A percentile compares a stretch with the other conserved stretches of the same genome.
These are phyloP conservation scores for Xylariaceae sp. DNA, from an alignment of 2,329 filamentous ascomycete genomes.

Conservation along the genomic window DNA sequence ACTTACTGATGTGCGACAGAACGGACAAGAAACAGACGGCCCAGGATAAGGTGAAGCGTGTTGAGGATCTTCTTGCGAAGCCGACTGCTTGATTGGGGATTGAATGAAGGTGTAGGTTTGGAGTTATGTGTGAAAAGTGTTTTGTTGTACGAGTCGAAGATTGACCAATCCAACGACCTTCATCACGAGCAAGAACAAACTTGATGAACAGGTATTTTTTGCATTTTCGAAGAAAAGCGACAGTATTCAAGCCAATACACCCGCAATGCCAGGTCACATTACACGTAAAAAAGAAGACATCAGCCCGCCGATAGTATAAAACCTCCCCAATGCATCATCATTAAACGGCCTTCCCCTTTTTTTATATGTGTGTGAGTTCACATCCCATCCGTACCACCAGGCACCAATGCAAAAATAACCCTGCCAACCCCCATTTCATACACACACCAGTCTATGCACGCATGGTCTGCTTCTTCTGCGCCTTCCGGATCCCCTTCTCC, in stretches of 20 bases:
- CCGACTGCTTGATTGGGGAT: constrained; percentile 7
- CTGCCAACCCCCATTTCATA: neutral
- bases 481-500: constrained; percentile 62
- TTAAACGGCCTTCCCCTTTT: neutral
- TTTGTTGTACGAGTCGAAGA: too few relatives aligned
- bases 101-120: too few relatives aligned
- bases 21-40: constrained; percentile 82
- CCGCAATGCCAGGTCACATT: constrained; percentile 5
- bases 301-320: constrained; percentile 2
- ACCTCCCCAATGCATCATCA: constrained; percentile 1
- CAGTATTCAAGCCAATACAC: neutral
- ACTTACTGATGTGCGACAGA: constrained; percentile 38
- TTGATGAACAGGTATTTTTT: neutral
- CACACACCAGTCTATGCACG: constrained; percentile 37
- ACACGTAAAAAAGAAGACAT: neutral
- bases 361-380: neutral
- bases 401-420: too few relatives aligned
- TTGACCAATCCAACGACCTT: too few relatives aligned
- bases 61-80: constrained; percentile 45
- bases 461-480: constrained; percentile 50
- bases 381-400: too few relatives aligned
- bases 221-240: neutral
- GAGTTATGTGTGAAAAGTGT: too few relatives aligned
- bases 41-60: constrained; percentile 69
- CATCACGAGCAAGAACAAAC: too few relatives aligned